Percentiles rank a stretch among this genome's conserved stretches.
Evolutionary conservation across 208 protist species (phyloP).

Genomic region (Acanthamoeba triangularis): DNA sequence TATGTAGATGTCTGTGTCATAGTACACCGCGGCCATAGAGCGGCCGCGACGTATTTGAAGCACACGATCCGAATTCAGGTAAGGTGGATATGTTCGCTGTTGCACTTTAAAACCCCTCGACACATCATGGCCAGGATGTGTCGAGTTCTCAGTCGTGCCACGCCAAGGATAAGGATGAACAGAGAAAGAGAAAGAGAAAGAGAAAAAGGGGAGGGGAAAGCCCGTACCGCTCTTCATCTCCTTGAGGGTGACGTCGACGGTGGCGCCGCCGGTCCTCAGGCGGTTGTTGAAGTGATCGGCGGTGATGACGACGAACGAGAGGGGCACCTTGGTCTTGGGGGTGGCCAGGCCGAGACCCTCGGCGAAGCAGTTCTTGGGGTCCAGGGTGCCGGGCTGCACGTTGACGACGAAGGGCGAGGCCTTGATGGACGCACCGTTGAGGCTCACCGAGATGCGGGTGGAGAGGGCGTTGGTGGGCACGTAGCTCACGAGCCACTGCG

Average conservation of each 20-base stretch:
- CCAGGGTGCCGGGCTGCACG: background rate
- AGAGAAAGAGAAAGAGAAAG: background rate
- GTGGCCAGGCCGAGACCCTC: background rate
- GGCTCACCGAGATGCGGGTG: background rate
- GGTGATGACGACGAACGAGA: constrained; percentile 34
- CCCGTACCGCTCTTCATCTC: constrained; percentile 43
- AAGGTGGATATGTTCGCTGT: constrained; percentile 5
- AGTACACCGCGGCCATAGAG: background rate
- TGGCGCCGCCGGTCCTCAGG: background rate
- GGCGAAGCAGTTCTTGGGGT: constrained; percentile 49
- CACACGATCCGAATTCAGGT: constrained; percentile 45
- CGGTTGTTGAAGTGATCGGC: constrained; percentile 55
- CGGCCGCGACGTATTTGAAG: background rate
- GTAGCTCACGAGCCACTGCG: constrained; percentile 14
- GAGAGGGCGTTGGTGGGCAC: background rate
- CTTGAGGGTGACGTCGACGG: constrained; percentile 33
- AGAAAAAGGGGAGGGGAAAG: background rate
- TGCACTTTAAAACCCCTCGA: constrained; percentile 40
- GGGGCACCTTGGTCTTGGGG: background rate
- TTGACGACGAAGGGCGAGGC: constrained; percentile 56
- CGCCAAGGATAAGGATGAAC: background rate
- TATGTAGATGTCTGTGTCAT: constrained; percentile 40
- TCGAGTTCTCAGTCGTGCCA: constrained; percentile 36
- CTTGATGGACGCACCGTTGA: background rate
- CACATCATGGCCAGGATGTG: background rate